Conservation (phyloP, 768 basidiomycete species). For the Boletus barrowsii region DNA sequence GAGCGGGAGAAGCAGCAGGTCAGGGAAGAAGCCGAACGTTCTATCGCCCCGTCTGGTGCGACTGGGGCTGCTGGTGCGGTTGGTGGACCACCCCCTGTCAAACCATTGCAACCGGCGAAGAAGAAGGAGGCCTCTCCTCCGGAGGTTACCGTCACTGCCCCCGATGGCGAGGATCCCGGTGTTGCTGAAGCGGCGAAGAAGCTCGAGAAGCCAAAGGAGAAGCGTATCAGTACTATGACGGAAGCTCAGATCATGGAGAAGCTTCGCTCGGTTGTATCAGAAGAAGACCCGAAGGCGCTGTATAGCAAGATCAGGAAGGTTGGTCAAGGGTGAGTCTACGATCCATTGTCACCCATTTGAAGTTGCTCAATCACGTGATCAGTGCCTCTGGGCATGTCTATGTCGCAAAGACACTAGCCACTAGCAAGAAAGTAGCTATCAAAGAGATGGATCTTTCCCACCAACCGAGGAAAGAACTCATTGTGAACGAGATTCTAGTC, state of each 20-base stretch:
- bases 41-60: no score
- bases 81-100: slow-evolving; percentile 56
- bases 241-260: slow-evolving; percentile 99
- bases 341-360: neutral
- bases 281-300: slow-evolving; percentile 81
- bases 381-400: slow-evolving; percentile 98
- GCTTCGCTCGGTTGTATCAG: slow-evolving; percentile 80
- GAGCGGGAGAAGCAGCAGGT: slow-evolving; percentile 24
- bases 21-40: slow-evolving; percentile 33
- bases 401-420: slow-evolving; percentile 86
- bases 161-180: slow-evolving; percentile 41
- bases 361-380: slow-evolving; percentile 13
- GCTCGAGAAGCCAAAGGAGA: slow-evolving; percentile 56
- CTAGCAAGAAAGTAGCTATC: slow-evolving; percentile 89
- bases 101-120: slow-evolving; percentile 74
- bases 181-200: slow-evolving; percentile 72
- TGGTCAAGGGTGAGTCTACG: slow-evolving; percentile 82
- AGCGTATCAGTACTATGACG: slow-evolving; percentile 93
- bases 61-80: no score
- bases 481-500: slow-evolving; percentile 96
- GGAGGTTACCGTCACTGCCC: slow-evolving; percentile 50
- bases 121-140: slow-evolving; percentile 43
- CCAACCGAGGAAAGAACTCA: slow-evolving; percentile 94
- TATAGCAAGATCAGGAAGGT: slow-evolving; percentile 99
- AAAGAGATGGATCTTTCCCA: slow-evolving; percentile 97